A percentile compares a stretch with the other conserved stretches of the same genome.
Evolutionary conservation across 2,329 filamentous ascomycete species (phyloP).

Genomic region (Penicillium sp.): DNA sequence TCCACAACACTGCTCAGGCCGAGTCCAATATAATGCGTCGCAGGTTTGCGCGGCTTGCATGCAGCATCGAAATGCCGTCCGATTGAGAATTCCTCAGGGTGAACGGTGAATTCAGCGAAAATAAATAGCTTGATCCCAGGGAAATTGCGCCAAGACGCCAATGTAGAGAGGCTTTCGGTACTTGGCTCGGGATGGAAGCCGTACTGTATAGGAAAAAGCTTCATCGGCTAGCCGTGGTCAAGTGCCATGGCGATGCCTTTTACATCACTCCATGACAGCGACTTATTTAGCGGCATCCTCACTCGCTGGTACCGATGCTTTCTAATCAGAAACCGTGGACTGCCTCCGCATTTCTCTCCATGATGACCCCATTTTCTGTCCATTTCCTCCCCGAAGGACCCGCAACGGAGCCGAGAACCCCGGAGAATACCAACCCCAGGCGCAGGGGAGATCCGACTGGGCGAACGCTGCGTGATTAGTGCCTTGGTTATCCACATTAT

Average conservation of each 20-base stretch:
- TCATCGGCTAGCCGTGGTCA: slow-evolving; percentile 18
- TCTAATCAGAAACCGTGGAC: slow-evolving; percentile 11
- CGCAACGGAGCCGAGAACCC: slow-evolving; percentile 12
- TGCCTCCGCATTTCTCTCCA: slow-evolving; percentile 24
- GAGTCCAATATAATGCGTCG: not conserved
- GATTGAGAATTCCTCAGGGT: not conserved
- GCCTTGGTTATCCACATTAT: slow-evolving; percentile 10
- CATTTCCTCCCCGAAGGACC: not conserved
- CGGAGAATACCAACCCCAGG: slow-evolving; percentile 10
- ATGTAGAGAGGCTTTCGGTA: slow-evolving; percentile 9
- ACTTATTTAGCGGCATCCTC: not conserved
- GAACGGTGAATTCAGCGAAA: not conserved
- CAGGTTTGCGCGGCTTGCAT: not conserved
- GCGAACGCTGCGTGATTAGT: not conserved
- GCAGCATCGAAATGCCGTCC: not conserved
- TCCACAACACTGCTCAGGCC: not conserved
- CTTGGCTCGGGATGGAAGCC: slow-evolving; percentile 9
- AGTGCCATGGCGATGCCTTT: slow-evolving; percentile 12
- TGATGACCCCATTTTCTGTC: slow-evolving; percentile 9
- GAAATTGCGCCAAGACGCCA: slow-evolving; percentile 3
- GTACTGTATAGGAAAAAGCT: not conserved
- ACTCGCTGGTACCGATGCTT: not conserved
- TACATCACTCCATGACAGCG: not conserved
- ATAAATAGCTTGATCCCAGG: not conserved
- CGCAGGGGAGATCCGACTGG: not conserved